phyloP scores from a whole-genome alignment of 2,329 filamentous ascomycete species.

The Phoma herbarum region DNA sequence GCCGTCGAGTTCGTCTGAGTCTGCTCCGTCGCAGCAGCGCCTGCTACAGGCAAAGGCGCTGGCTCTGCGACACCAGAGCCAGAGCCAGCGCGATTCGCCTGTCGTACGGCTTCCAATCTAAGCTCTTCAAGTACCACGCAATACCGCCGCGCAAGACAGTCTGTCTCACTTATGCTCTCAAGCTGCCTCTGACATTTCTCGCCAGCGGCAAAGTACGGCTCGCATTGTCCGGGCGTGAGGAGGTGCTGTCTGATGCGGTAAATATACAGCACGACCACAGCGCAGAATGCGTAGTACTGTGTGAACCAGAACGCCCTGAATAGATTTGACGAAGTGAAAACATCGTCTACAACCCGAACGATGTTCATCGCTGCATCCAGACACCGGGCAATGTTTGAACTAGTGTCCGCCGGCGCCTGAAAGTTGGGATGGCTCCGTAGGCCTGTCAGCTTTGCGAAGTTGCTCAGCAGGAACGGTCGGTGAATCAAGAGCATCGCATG shows the following conservation, averaged over 20 bases:
- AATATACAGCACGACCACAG: constrained; percentile 63
- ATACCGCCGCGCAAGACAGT: constrained; percentile 56
- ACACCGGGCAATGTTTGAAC: constrained; percentile 55
- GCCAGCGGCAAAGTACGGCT: constrained; percentile 55
- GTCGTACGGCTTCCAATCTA: constrained; percentile 52
- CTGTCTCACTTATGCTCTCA: constrained; percentile 41
- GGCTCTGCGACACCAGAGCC: background rate
- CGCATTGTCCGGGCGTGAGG: constrained; percentile 58
- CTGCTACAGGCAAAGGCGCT: constrained; percentile 4
- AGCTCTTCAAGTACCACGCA: constrained; percentile 64
- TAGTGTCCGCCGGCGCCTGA: constrained; percentile 30
- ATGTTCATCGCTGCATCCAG: constrained; percentile 59
- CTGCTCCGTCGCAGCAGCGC: constrained; percentile 4
- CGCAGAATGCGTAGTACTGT: constrained; percentile 64
- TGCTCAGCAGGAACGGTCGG: constrained; percentile 61
- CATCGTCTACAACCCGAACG: constrained; percentile 56
- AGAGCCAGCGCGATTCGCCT: constrained; percentile 27
- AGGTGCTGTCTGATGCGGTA: constrained; percentile 62
- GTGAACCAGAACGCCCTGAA: constrained; percentile 63
- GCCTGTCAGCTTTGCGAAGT: constrained; percentile 50
- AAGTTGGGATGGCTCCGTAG: constrained; percentile 34
- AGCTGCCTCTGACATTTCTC: constrained; percentile 55
- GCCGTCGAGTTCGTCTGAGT: constrained; percentile 1
- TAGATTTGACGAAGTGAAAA: constrained; percentile 52
- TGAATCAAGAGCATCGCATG: constrained; percentile 67